A percentile compares a stretch with the other conserved stretches of the same genome.
Evolutionary conservation across 495 filamentous ascomycete species (phyloP).

Genomic region (Penicillium alfredii): DNA sequence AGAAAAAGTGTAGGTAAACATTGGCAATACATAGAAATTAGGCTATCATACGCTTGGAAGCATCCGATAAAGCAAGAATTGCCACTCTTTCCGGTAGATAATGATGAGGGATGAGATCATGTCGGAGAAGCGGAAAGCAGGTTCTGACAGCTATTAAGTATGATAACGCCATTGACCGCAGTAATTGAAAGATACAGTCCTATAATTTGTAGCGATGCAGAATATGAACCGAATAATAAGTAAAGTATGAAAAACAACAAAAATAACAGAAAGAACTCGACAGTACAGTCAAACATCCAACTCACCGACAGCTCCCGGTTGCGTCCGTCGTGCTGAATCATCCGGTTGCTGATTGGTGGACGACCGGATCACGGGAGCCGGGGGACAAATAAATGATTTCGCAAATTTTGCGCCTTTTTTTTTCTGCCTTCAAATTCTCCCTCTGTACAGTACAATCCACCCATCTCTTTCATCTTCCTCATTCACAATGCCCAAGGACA

Average conservation of each 20-base stretch:
- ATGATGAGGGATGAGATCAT: slow-evolving; percentile 24
- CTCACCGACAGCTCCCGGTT: slow-evolving; percentile 29
- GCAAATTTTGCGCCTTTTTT: slow-evolving; percentile 33
- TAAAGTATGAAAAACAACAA: neutral
- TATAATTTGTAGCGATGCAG: no score
- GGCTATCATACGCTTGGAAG: no score
- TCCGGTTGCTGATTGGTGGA: slow-evolving; percentile 33
- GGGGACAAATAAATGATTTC: slow-evolving; percentile 34
- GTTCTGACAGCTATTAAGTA: no score
- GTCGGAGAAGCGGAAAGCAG: no score
- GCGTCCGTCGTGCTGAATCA: slow-evolving; percentile 39
- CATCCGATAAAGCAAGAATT: slow-evolving; percentile 1
- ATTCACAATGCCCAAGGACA: slow-evolving; percentile 44
- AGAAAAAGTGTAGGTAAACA: neutral
- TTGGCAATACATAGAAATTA: neutral
- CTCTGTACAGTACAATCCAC: slow-evolving; percentile 34
- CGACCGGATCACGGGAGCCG: slow-evolving; percentile 33
- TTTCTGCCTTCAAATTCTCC: slow-evolving; percentile 14
- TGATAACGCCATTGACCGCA: no score
- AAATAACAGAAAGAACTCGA: neutral
- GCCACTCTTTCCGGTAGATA: neutral
- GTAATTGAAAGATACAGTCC: no score
- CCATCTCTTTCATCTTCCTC: slow-evolving; percentile 19
- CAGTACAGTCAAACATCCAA: neutral
- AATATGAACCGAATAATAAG: neutral